These are phyloP conservation scores for Macrophomina tecta DNA, from an alignment of 2,329 filamentous ascomycete species.

Conservation along the genomic window DNA sequence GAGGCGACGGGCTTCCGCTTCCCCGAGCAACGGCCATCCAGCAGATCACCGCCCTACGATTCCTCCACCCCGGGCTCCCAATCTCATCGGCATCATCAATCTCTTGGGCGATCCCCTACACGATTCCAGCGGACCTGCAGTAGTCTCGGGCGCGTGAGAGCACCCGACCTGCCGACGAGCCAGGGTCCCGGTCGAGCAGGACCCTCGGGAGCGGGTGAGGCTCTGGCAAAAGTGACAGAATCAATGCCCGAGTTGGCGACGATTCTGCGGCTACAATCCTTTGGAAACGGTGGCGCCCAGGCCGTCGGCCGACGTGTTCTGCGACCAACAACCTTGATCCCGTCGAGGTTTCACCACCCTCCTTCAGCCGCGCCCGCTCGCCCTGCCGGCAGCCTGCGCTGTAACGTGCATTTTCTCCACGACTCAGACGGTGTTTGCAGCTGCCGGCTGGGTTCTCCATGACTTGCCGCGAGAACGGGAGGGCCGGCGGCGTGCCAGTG, in stretches of 20 bases:
- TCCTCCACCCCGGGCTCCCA: not conserved
- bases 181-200: slow-evolving; percentile 7
- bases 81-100: slow-evolving; percentile 20
- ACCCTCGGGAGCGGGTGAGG: slow-evolving; percentile 14
- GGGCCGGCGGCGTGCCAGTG: not conserved
- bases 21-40: slow-evolving; percentile 23
- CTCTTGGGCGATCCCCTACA: slow-evolving; percentile 6
- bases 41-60: slow-evolving; percentile 15
- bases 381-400: slow-evolving; percentile 15
- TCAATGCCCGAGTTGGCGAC: slow-evolving; percentile 21
- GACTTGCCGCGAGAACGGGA: not conserved
- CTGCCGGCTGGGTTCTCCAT: slow-evolving; percentile 1
- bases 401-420: slow-evolving; percentile 19
- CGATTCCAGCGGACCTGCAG: slow-evolving; percentile 24
- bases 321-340: slow-evolving; percentile 23
- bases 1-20: slow-evolving; percentile 26
- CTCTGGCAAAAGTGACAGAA: slow-evolving; percentile 24
- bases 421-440: slow-evolving; percentile 18
- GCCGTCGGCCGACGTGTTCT: slow-evolving; percentile 16
- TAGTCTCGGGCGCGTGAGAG: slow-evolving; percentile 21
- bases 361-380: slow-evolving; percentile 20
- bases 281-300: slow-evolving; percentile 26
- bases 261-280: slow-evolving; percentile 26
- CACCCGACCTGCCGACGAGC: slow-evolving; percentile 22
- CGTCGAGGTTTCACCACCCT: slow-evolving; percentile 24